Evolutionary conservation across 78 protist species (phyloP), one percentile per base, ranked within the genome.

Genomic region (Pigoraptor vietnamica): DNA sequence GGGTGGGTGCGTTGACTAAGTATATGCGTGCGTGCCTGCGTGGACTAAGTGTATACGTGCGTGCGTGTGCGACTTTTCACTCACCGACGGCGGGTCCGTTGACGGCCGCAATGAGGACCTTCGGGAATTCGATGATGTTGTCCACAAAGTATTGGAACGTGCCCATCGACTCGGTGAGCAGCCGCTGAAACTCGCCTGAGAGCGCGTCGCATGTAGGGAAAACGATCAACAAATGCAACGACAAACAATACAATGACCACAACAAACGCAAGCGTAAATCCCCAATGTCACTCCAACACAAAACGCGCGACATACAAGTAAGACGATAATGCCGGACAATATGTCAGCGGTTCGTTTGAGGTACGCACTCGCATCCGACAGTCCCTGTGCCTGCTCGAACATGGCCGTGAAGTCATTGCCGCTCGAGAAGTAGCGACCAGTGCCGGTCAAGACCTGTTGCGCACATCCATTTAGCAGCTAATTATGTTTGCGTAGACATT

Each of bases 51-150:
- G 67, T 48, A 14, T 14, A 14, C 14, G 67, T 48, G 67, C 67
- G 67, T 48, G 67, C 67, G 67, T 48, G 67, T 48, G 67, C 67
- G 67, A 48, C 67, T 6, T 14, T 14, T 48, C 67, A 48, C 67
- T 48, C 67, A 81, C 86, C 86, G 35, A 81, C 86, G n/a, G 86
- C 86, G 36, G 86, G 86, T 32, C 86, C 86, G 33, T 81, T 81
- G n/a, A 81, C 86, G 36, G n/a, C 86, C 36, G 33, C 86, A 32
- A 23, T 32, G 36, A 81, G 36, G 19, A 81, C 36, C 86, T 81
- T 81, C n/a, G 86, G 24, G n/a, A 23, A 81, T 2, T 81, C 33
- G n/a, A 81, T 81, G 35, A 81, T 2, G 86, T 2, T 2, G 19
- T 32, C 36, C 36, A 32, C 86, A 81, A 81, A 81, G 86, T 32